Conservation (phyloP, 805 yeast genomes). For the Brettanomyces nanus region DNA sequence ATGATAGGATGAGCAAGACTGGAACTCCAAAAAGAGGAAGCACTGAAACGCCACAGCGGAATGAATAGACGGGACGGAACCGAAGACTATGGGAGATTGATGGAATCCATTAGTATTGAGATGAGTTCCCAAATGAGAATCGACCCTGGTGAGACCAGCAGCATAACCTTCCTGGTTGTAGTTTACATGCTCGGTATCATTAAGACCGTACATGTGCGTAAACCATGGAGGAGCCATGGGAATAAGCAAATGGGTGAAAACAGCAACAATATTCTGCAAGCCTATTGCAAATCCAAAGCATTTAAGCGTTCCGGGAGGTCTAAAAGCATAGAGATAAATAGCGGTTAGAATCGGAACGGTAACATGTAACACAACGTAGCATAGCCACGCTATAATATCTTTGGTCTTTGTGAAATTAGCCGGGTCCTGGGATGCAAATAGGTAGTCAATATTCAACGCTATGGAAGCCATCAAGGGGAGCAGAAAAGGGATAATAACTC, state of each 20-base stretch:
- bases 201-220: slow-evolving; percentile 47
- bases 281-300: slow-evolving; percentile 51
- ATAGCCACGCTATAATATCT: slow-evolving; percentile 53
- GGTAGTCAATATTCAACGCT: slow-evolving; percentile 36
- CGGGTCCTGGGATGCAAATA: slow-evolving; percentile 25
- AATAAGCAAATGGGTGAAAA: slow-evolving; percentile 48
- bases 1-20: background rate
- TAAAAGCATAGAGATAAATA: slow-evolving; percentile 56
- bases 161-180: slow-evolving; percentile 63
- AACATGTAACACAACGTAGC: slow-evolving; percentile 55
- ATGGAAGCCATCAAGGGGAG: slow-evolving; percentile 40
- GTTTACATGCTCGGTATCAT: slow-evolving; percentile 40
- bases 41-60: slow-evolving; percentile 55
- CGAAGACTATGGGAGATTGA: slow-evolving; percentile 62
- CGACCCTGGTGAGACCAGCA: slow-evolving; percentile 64
- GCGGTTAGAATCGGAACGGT: slow-evolving; percentile 54
- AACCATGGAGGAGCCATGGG: slow-evolving; percentile 79
- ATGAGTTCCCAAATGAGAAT: slow-evolving; percentile 53
- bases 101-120: slow-evolving; percentile 56
- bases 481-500: slow-evolving; percentile 28
- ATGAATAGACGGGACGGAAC: slow-evolving; percentile 68
- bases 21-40: slow-evolving; percentile 25
- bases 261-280: slow-evolving; percentile 50
- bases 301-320: slow-evolving; percentile 53
- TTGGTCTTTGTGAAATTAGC: slow-evolving; percentile 25